phyloP scores from a whole-genome alignment of 768 basidiomycete species.

The Lepiota venenata region DNA sequence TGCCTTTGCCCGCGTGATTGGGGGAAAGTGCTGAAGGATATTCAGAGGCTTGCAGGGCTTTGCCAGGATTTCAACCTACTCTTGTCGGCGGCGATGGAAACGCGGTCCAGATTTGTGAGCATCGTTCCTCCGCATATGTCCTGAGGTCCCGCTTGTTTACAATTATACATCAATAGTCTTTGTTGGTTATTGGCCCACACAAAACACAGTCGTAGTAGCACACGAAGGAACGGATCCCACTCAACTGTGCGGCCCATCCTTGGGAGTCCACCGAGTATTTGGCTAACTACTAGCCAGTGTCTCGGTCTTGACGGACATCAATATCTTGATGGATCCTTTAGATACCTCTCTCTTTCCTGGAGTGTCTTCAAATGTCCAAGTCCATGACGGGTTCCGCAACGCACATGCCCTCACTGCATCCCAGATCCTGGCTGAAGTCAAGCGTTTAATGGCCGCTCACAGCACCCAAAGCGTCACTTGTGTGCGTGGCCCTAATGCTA shows the following conservation, averaged over 20 bases:
- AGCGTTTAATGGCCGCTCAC: slow-evolving; percentile 32
- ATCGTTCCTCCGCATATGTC: neutral
- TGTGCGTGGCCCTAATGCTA: slow-evolving; percentile 23
- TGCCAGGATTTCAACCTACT: slow-evolving; percentile 36
- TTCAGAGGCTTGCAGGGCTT: slow-evolving; percentile 37
- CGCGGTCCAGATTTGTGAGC: slow-evolving; percentile 43
- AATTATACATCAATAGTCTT: slow-evolving; percentile 32
- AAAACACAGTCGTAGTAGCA: slow-evolving; percentile 52
- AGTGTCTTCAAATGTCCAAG: slow-evolving; percentile 35
- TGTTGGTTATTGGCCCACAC: slow-evolving; percentile 52
- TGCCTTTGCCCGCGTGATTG: neutral
- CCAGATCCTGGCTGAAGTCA: slow-evolving; percentile 41
- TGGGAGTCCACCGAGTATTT: neutral
- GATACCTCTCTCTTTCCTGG: slow-evolving; percentile 54
- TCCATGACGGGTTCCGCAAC: slow-evolving; percentile 52
- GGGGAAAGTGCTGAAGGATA: neutral
- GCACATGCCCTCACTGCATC: slow-evolving; percentile 46
- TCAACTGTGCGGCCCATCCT: slow-evolving; percentile 35
- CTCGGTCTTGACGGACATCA: slow-evolving; percentile 48
- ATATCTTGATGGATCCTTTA: slow-evolving; percentile 36
- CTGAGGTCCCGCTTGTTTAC: neutral
- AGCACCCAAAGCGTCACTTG: slow-evolving; percentile 38
- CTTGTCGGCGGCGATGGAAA: slow-evolving; percentile 50
- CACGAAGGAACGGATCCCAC: slow-evolving; percentile 62
- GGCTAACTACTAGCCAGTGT: slow-evolving; percentile 25